Conservation (phyloP, 208 protist species). For the Angomonas ambiguus region DNA sequence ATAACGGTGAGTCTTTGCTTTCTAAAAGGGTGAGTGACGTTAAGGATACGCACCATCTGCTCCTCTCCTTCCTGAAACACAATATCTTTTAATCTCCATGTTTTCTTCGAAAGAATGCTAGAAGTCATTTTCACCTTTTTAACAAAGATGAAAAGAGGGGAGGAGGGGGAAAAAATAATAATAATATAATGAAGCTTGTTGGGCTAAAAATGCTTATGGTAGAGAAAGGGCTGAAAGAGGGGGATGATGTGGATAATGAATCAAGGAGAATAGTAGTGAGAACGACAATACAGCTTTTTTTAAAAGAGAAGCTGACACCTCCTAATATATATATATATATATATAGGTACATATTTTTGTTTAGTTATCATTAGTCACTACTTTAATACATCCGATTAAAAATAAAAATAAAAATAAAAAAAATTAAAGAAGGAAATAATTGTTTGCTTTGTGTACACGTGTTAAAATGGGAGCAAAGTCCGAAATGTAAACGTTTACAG, state of each 20-base stretch:
- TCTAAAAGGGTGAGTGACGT: slow-evolving; percentile 72
- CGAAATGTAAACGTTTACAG: not conserved
- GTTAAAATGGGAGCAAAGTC: not conserved
- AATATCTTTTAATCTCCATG: slow-evolving; percentile 73
- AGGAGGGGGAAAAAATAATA: not conserved
- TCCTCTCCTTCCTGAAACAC: slow-evolving; percentile 47
- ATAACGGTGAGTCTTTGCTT: slow-evolving; percentile 74
- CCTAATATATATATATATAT: slow-evolving; percentile 10
- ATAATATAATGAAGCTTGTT: not conserved
- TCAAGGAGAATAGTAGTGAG: too few species aligned
- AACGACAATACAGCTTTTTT: not conserved
- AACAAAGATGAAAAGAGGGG: not conserved
- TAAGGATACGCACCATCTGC: slow-evolving; percentile 65
- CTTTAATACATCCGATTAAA: not conserved
- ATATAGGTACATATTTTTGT: not conserved
- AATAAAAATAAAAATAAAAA: slow-evolving; percentile 10
- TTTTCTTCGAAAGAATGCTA: slow-evolving; percentile 47
- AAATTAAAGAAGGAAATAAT: not conserved
- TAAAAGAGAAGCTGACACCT: not conserved
- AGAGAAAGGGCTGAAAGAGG: not conserved
- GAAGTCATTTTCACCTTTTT: slow-evolving; percentile 3
- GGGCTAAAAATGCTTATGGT: not conserved
- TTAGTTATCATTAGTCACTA: slow-evolving; percentile 3
- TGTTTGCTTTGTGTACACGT: not conserved
- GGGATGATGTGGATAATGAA: too few species aligned